Conservation (phyloP, 2,329 filamentous ascomycete genomes). For the Neofusicoccum parvum region DNA sequence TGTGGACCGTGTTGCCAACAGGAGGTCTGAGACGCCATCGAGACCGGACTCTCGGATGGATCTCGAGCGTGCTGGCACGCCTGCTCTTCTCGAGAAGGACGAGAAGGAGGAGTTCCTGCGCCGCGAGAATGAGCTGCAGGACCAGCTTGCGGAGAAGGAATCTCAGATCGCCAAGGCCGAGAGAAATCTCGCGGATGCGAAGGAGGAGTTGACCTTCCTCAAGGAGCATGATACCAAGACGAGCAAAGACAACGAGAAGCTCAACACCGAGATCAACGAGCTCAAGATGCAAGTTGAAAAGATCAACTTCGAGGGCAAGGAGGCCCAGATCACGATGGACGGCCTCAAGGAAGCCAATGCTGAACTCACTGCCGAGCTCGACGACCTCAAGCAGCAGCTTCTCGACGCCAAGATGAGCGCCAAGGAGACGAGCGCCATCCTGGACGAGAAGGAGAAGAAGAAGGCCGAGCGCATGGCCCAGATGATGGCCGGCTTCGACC, state of each 20-base stretch:
- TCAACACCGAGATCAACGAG: constrained; percentile 85
- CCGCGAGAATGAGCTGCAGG: constrained; percentile 94
- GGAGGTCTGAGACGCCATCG: constrained; percentile 51
- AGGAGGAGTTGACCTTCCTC: constrained; percentile 81
- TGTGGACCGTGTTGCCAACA: constrained; percentile 43
- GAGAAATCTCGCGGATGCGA: constrained; percentile 76
- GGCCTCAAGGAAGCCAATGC: constrained; percentile 93
- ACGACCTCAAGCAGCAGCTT: constrained; percentile 94
- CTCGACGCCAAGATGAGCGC: constrained; percentile 95
- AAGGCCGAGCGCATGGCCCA: constrained; percentile 99
- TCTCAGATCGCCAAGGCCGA: constrained; percentile 77
- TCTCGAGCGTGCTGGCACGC: constrained; percentile 78
- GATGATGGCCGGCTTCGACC: constrained; percentile 99
- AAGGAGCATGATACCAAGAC: constrained; percentile 84
- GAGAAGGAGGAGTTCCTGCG: constrained; percentile 94
- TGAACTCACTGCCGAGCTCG: constrained; percentile 87
- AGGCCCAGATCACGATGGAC: constrained; percentile 97
- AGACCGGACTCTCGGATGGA: constrained; percentile 68
- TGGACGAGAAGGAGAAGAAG: constrained; percentile 97
- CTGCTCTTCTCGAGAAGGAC: constrained; percentile 90
- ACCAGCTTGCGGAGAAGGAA: constrained; percentile 93
- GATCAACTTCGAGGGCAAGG: constrained; percentile 92
- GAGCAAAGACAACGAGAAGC: constrained; percentile 85
- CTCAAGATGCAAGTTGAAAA: constrained; percentile 97
- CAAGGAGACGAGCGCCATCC: constrained; percentile 84